phyloP scores from a whole-genome alignment of 495 filamentous ascomycete genomes.

The Penicillium manginii region DNA sequence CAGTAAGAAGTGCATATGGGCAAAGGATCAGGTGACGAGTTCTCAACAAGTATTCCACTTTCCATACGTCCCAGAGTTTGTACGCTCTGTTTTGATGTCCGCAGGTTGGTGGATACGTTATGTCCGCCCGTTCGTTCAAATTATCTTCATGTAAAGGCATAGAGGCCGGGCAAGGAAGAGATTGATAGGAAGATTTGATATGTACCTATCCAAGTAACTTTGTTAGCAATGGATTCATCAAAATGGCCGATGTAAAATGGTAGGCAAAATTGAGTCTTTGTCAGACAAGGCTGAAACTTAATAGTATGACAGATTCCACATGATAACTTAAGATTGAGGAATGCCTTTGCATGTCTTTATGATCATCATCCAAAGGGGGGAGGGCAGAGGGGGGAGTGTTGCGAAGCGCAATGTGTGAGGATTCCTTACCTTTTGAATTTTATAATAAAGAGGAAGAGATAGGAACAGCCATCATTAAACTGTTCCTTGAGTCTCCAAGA shows the following conservation, averaged over 20 bases:
- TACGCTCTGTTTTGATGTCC: slow-evolving; percentile 75
- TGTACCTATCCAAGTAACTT: slow-evolving; percentile 56
- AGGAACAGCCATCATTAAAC: slow-evolving; percentile 21
- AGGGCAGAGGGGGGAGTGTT: slow-evolving; percentile 21
- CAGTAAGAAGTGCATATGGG: slow-evolving; percentile 21
- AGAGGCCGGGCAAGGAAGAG: slow-evolving; percentile 19
- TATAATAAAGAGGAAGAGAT: slow-evolving; percentile 10
- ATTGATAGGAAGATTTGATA: slow-evolving; percentile 30
- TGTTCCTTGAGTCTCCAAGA: slow-evolving; percentile 1
- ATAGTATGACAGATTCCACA: slow-evolving; percentile 79
- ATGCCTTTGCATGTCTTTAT: slow-evolving; percentile 85
- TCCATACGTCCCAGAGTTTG: slow-evolving; percentile 76
- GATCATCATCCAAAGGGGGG: slow-evolving; percentile 72
- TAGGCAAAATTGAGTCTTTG: slow-evolving; percentile 31
- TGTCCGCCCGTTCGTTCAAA: slow-evolving; percentile 99
- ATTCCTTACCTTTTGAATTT: slow-evolving; percentile 68
- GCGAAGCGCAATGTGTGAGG: slow-evolving; percentile 8
- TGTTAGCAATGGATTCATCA: slow-evolving; percentile 46
- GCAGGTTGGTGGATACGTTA: slow-evolving; percentile 70
- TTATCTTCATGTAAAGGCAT: slow-evolving; percentile 73
- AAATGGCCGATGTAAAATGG: slow-evolving; percentile 29
- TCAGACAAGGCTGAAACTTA: slow-evolving; percentile 99
- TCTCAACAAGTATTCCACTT: slow-evolving; percentile 92
- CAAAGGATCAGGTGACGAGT: slow-evolving; percentile 87
- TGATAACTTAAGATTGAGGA: slow-evolving; percentile 91